Conservation (phyloP, 2,329 filamentous ascomycete species). For the Apiospora hydei region DNA sequence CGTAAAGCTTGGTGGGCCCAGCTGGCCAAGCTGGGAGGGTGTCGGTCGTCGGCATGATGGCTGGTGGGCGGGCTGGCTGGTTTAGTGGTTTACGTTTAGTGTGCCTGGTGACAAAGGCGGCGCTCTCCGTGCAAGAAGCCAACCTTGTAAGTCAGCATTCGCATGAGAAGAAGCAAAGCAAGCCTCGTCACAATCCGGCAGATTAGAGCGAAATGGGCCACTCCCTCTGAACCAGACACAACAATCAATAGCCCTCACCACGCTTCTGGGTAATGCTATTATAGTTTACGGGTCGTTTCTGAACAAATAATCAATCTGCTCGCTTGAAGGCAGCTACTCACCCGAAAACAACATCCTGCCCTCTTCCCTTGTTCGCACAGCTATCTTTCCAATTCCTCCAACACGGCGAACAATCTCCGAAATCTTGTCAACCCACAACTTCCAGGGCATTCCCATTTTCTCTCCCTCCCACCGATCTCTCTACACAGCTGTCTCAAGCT, state of each 20-base stretch:
- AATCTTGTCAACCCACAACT: conserved; percentile 21
- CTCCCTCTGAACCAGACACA: not conserved
- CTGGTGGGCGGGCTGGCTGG: no score
- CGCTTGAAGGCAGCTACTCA: not conserved
- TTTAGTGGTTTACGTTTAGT: not conserved
- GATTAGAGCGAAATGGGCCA: not conserved
- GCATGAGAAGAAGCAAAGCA: conserved; percentile 4
- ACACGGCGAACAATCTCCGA: conserved; percentile 13
- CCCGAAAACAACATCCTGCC: not conserved
- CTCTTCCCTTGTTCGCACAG: not conserved
- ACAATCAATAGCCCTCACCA: not conserved
- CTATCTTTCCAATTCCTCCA: not conserved
- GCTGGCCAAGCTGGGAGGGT: not conserved
- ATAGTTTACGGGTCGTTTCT: not conserved
- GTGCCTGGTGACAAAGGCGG: conserved; percentile 18
- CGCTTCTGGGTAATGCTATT: not conserved
- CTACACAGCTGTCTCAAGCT: not conserved
- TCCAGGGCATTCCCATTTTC: not conserved
- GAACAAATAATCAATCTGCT: not conserved
- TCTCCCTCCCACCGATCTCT: not conserved
- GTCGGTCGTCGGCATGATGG: conserved; percentile 8
- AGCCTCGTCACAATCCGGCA: conserved; percentile 20
- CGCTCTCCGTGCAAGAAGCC: not conserved
- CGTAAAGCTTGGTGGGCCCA: not conserved
- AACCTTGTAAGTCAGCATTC: conserved; percentile 17